Base-by-base conservation (phyloP, 2,329 filamentous ascomycete genomes). In the Shiraia sp. region DNA sequence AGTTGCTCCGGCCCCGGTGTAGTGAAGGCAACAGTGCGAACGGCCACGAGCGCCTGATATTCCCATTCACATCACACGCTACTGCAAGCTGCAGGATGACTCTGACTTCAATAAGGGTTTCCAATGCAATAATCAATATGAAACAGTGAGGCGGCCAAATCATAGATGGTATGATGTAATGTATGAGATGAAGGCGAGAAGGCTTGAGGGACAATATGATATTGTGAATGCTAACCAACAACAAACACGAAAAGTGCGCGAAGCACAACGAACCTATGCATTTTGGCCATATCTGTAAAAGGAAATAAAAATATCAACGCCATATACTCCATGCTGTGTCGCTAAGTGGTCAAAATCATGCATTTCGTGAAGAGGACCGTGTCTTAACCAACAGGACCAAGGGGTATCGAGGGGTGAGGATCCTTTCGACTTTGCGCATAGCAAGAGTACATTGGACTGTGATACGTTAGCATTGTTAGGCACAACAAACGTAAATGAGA, bases 371-470 rank as follows among this genome's bases (percentile, higher is more conserved):
- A 25, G 6, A 25, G 2, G 9, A 13, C 15, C 8, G 15, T 16
- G n/a, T 14, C 14, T 31, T 17, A 46, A 3, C 26, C 35, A 6
- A 59, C 49, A 35, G 48, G 55, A 4, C 39, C 51, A 10, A 62
- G 40, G 8, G 60, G 59, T 7, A 63, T 45, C 4, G 53, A 55
- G 10, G 61, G 59, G 25, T 30, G 37, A 10, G 58, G 59, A 9
- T 43, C 36, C 14, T 45, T 51, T 12, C 33, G 40, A 19, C 55
- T 54, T 40, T 62, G 60, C 8, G 53, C 36, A 32, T 65, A 65
- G 33, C 61, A 64, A 10, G 56, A 63, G 27, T 63, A 63, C 60
- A 61, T 62, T 5, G 59, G 56, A 34, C 57, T 58, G 28, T 24
- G 10, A 14, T 9, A 17, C 30, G 23, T 55, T 45, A 55, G 50